Evolutionary conservation across 75 land plant species (phyloP).

Genomic region (Cunninghamia lanceolata): DNA sequence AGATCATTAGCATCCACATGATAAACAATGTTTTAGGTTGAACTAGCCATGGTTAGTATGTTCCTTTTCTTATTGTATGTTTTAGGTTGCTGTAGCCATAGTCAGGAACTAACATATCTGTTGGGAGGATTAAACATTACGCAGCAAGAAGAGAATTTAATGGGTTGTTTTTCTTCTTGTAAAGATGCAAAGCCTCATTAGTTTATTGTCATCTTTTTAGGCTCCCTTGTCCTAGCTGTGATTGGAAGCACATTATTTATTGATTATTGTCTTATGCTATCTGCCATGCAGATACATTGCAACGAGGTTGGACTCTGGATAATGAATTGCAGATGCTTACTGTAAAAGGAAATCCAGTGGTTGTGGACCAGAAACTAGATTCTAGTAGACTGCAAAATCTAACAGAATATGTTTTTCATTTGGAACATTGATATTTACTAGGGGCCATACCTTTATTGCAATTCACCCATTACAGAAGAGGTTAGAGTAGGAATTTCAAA

Average conservation of each 20-base stretch:
- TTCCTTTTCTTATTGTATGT: background rate
- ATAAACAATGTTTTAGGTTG: background rate
- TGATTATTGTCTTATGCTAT: background rate
- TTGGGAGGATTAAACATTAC: background rate
- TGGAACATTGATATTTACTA: slow-evolving; percentile 62
- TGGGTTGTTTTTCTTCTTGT: background rate
- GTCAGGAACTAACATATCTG: background rate
- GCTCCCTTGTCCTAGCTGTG: background rate
- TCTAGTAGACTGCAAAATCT: slow-evolving; percentile 76
- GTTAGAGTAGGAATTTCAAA: background rate
- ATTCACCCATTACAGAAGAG: background rate
- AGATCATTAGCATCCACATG: background rate
- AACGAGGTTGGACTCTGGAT: slow-evolving; percentile 83
- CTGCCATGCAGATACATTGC: slow-evolving; percentile 52
- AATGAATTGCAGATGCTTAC: slow-evolving; percentile 69
- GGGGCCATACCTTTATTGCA: background rate
- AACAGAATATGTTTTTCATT: slow-evolving; percentile 94
- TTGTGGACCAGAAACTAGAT: slow-evolving; percentile 79
- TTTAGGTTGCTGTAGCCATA: background rate
- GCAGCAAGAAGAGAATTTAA: background rate
- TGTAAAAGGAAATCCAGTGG: slow-evolving; percentile 49
- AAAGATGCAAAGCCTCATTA: background rate
- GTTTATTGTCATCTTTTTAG: background rate
- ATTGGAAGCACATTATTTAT: background rate
- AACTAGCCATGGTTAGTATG: background rate